Conservation (phyloP, 2,329 filamentous ascomycete genomes). For the Keithomyces neogunnii region DNA sequence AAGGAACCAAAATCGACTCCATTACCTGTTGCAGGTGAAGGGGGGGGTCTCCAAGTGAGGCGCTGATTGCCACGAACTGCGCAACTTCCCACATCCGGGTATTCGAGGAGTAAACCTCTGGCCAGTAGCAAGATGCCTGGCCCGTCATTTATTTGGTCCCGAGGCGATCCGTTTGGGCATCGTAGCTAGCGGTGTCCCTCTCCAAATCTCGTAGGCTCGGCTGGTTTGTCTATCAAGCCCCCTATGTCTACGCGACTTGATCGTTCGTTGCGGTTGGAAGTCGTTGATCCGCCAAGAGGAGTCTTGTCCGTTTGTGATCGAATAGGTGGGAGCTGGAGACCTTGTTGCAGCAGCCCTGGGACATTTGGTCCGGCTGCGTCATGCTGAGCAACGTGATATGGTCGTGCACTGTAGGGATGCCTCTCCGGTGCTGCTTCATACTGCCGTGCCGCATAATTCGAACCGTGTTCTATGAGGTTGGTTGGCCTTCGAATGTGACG, state of each 20-base stretch:
- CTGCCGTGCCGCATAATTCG: not conserved
- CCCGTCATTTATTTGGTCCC: no score
- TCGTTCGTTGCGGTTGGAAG: slow-evolving; percentile 40
- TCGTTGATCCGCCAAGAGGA: slow-evolving; percentile 10
- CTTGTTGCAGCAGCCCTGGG: slow-evolving; percentile 8
- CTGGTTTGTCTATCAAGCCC: slow-evolving; percentile 51
- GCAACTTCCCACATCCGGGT: no score
- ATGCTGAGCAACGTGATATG: not conserved
- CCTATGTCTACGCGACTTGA: slow-evolving; percentile 50
- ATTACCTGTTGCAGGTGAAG: no score
- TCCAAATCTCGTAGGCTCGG: slow-evolving; percentile 22
- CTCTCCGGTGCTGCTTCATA: not conserved
- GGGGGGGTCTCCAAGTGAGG: no score
- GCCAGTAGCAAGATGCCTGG: no score
- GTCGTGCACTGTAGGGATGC: not conserved
- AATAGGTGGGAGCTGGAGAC: slow-evolving; percentile 42
- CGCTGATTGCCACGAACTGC: no score
- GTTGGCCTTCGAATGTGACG: not conserved
- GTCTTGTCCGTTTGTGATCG: slow-evolving; percentile 27
- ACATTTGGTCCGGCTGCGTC: not conserved
- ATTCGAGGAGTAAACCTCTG: no score
- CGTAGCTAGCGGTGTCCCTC: not conserved
- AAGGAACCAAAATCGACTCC: no score
- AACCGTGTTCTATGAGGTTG: not conserved
- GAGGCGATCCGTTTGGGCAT: no score